Conservation (phyloP, 768 basidiomycete species). For the Goffeauzyma gilvescens region DNA sequence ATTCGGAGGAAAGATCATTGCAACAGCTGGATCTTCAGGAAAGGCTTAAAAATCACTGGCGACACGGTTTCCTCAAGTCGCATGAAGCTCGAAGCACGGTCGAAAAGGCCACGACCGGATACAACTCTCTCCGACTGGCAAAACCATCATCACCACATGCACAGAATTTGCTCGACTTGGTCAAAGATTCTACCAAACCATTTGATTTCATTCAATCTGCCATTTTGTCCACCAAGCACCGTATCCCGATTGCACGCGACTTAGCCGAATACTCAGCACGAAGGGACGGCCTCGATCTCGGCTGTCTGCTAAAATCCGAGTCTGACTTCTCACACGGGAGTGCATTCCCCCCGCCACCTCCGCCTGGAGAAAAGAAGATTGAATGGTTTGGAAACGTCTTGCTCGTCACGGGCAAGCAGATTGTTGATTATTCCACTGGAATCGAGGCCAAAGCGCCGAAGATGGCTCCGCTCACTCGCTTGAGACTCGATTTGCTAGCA, state of each 20-base stretch:
- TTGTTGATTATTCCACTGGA: constrained; percentile 4
- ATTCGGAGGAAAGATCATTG: too few relatives aligned
- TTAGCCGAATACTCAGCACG: constrained; percentile 3
- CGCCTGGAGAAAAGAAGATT: neutral
- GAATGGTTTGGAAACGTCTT: constrained; percentile 8
- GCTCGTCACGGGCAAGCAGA: constrained; percentile 1
- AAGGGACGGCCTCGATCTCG: constrained; percentile 6
- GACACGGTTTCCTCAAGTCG: constrained; percentile 1
- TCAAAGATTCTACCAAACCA: too few relatives aligned
- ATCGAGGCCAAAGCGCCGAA: neutral
- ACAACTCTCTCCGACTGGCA: too few relatives aligned
- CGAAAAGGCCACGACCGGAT: neutral
- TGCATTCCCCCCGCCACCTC: constrained; percentile 3
- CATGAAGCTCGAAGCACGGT: constrained; percentile 1
- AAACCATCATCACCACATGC: too few relatives aligned
- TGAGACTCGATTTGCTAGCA: too few relatives aligned
- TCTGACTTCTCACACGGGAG: constrained; percentile 4
- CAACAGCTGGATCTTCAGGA: too few relatives aligned
- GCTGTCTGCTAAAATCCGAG: constrained; percentile 2
- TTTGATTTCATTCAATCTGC: too few relatives aligned
- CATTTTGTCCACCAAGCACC: neutral
- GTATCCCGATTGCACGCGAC: constrained; percentile 4
- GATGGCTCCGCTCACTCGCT: too few relatives aligned
- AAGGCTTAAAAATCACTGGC: constrained; percentile 1
- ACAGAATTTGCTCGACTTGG: too few relatives aligned